These are phyloP conservation scores for Ceratobasidium sp. DNA, from an alignment of 1,284 basidiomycete genomes.

Conservation along the genomic window DNA sequence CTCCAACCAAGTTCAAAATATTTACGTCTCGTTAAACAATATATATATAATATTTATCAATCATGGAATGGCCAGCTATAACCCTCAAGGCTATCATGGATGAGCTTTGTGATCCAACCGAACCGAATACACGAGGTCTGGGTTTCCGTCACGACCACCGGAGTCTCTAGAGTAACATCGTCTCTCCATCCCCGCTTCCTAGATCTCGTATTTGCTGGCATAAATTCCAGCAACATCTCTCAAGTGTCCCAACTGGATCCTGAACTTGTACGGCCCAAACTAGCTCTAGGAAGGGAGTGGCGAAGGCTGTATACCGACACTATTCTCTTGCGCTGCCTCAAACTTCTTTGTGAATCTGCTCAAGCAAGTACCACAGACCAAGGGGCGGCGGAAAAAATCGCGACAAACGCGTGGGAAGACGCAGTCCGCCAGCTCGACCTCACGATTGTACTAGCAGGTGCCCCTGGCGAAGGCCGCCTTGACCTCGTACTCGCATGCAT, in stretches of 20 bases:
- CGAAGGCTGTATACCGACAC: constrained; percentile 20
- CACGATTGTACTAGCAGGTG: constrained; percentile 84
- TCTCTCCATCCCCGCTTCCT: neutral
- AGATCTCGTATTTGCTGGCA: constrained; percentile 9
- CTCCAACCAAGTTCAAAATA: neutral
- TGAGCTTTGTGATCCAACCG: neutral
- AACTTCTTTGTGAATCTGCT: neutral
- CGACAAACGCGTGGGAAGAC: constrained; percentile 41
- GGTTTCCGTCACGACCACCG: neutral
- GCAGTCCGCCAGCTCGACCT: constrained; percentile 72
- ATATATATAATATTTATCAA: neutral
- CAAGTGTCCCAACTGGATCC: neutral
- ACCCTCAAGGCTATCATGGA: neutral
- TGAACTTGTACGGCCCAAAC: neutral
- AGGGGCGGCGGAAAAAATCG: neutral
- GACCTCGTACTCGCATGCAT: constrained; percentile 71
- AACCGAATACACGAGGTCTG: constrained; percentile 32
- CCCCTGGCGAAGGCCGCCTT: constrained; percentile 65
- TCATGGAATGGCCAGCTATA: constrained; percentile 1
- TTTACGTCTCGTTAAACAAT: neutral
- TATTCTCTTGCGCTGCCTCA: neutral
- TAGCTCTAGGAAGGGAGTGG: constrained; percentile 20
- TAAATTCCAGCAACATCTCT: neutral
- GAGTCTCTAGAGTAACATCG: neutral
- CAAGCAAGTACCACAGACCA: too few relatives aligned